A percentile compares a stretch with the other conserved stretches of the same genome.
These are phyloP conservation scores for Alternaria sp. DNA, from an alignment of 2,329 filamentous ascomycete species.

Conservation along the genomic window DNA sequence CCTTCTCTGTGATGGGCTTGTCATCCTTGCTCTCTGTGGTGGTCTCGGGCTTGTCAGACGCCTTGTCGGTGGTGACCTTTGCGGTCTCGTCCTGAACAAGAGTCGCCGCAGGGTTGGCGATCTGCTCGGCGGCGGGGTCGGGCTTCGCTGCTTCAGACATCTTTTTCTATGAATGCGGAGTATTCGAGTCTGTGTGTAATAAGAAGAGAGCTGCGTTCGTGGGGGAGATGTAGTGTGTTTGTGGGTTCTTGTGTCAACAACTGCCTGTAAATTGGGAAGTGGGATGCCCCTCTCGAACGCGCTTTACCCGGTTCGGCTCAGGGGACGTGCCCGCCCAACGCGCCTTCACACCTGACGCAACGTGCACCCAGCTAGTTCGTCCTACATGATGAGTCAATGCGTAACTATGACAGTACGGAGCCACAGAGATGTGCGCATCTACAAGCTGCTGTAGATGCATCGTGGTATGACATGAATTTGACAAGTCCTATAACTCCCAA, in stretches of 20 bases:
- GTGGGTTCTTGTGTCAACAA: slow-evolving; percentile 6
- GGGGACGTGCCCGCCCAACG: slow-evolving; percentile 22
- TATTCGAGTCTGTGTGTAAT: slow-evolving; percentile 5
- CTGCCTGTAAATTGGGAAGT: slow-evolving; percentile 16
- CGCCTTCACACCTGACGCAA: background rate
- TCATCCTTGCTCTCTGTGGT: slow-evolving; percentile 52
- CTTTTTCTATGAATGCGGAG: slow-evolving; percentile 9
- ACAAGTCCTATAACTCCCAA: slow-evolving; percentile 8
- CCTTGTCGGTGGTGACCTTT: slow-evolving; percentile 51
- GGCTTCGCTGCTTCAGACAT: slow-evolving; percentile 51
- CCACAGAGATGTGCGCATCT: background rate
- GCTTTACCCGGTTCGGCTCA: slow-evolving; percentile 9
- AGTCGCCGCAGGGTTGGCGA: slow-evolving; percentile 48
- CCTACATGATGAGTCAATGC: background rate
- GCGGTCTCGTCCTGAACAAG: slow-evolving; percentile 53
- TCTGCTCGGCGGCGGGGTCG: slow-evolving; percentile 50
- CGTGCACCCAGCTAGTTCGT: background rate
- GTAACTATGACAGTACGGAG: background rate
- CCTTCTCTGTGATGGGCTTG: slow-evolving; percentile 55
- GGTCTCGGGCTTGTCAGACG: slow-evolving; percentile 32
- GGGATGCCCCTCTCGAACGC: slow-evolving; percentile 13
- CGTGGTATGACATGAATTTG: background rate
- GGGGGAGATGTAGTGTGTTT: slow-evolving; percentile 6
- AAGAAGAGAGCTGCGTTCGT: slow-evolving; percentile 17
- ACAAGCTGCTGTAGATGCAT: background rate